Evolutionary conservation across 2,329 filamentous ascomycete species (phyloP).

Genomic region (Colletotrichum echinochloae): DNA sequence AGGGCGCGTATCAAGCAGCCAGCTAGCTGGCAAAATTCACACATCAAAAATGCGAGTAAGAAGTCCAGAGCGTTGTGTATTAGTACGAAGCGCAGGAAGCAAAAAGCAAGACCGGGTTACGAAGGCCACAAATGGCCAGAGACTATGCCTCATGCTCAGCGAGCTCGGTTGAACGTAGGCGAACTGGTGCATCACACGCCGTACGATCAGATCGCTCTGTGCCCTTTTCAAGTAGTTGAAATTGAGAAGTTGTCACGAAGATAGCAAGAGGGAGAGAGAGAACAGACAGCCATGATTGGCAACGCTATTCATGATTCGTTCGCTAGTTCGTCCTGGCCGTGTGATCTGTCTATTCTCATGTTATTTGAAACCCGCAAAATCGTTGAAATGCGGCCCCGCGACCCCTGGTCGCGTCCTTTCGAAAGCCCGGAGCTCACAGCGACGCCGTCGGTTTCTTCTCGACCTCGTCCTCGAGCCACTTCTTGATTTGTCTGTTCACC

Average conservation of each 20-base stretch:
- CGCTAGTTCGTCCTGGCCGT: background rate
- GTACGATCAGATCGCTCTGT: too few relatives aligned
- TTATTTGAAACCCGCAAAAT: background rate
- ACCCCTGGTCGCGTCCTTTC: background rate
- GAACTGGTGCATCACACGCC: background rate
- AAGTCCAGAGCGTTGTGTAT: background rate
- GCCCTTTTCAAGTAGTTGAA: background rate
- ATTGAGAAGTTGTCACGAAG: background rate
- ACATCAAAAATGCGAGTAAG: background rate
- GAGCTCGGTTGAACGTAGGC: background rate
- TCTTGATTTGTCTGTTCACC: conserved; percentile 75
- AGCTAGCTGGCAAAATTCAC: background rate
- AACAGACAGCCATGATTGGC: background rate
- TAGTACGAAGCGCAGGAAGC: background rate
- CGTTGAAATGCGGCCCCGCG: background rate
- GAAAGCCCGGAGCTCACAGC: conserved; percentile 17
- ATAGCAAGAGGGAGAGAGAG: background rate
- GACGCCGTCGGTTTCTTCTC: conserved; percentile 31
- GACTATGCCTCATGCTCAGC: background rate
- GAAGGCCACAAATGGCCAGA: background rate
- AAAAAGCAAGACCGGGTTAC: background rate
- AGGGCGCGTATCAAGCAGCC: background rate
- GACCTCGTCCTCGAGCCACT: conserved; percentile 69
- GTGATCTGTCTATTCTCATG: background rate
- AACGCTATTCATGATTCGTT: background rate